phyloP scores from a whole-genome alignment of 108 stramenopile species.

The Nitzschia putrida region DNA sequence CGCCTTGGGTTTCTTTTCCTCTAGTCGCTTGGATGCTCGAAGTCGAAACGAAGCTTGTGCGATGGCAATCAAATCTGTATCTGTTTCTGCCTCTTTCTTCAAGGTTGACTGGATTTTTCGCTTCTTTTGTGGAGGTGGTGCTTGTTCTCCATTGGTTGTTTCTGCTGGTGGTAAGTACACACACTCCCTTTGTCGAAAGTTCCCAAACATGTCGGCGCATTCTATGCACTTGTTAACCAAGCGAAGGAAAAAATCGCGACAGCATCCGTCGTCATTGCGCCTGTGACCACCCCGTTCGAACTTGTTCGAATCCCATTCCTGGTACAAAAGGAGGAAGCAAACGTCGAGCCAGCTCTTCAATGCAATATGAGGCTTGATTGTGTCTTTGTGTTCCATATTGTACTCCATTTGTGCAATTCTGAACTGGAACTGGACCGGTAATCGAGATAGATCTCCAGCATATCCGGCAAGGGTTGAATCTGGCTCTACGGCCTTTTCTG shows the following conservation, averaged over 20 bases:
- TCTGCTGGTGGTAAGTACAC: slow-evolving; percentile 15
- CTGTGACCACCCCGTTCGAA: slow-evolving; percentile 82
- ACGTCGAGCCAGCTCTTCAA: slow-evolving; percentile 75
- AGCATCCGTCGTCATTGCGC: slow-evolving; percentile 62
- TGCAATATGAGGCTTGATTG: slow-evolving; percentile 61
- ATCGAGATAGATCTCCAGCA: slow-evolving; percentile 57
- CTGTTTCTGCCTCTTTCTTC: slow-evolving; percentile 2
- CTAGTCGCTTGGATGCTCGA: slow-evolving; percentile 41
- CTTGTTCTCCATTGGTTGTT: slow-evolving; percentile 2
- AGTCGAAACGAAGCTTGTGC: slow-evolving; percentile 57
- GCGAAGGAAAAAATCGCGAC: slow-evolving; percentile 63
- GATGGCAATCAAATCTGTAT: slow-evolving; percentile 43
- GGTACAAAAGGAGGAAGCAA: slow-evolving; percentile 58
- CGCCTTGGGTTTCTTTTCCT: slow-evolving; percentile 58
- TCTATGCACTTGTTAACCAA: slow-evolving; percentile 64
- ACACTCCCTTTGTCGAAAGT: slow-evolving; percentile 24
- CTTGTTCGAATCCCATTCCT: slow-evolving; percentile 63
- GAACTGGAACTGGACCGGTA: slow-evolving; percentile 76
- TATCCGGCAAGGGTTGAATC: slow-evolving; percentile 28
- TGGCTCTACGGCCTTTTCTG: slow-evolving; percentile 18
- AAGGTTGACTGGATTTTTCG: neutral
- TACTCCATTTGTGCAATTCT: slow-evolving; percentile 76
- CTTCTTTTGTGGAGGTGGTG: neutral
- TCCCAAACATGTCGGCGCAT: slow-evolving; percentile 53
- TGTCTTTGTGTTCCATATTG: slow-evolving; percentile 55